Evolutionary conservation across 305 asterid genomes (phyloP).

Genomic region (Euphrasia arctica): DNA sequence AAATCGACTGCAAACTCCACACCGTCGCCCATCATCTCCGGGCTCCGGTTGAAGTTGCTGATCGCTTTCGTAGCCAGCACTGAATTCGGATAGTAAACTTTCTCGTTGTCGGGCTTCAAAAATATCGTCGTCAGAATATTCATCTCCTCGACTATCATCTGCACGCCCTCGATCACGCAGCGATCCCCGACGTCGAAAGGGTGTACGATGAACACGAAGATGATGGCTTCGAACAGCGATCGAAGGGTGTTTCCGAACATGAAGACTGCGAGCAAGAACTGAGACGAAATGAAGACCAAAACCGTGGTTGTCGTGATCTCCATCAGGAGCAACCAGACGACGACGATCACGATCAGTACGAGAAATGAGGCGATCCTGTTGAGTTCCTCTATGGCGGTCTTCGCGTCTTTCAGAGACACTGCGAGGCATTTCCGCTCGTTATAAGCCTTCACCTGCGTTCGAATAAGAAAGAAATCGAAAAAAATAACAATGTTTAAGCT

Average conservation of each 20-base stretch:
- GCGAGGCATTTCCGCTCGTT: constrained; percentile 64
- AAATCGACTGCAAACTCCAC: constrained; percentile 60
- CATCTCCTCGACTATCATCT: constrained; percentile 79
- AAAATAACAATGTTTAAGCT: background rate
- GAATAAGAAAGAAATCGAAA: too few relatives aligned
- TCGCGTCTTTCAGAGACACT: constrained; percentile 54
- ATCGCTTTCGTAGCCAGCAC: constrained; percentile 49
- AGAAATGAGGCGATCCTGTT: constrained; percentile 53
- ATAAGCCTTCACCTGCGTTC: constrained; percentile 48
- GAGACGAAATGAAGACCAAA: constrained; percentile 56
- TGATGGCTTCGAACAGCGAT: constrained; percentile 57
- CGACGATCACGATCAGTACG: constrained; percentile 38
- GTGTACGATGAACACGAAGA: constrained; percentile 63
- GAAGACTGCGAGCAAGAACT: constrained; percentile 49
- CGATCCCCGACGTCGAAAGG: constrained; percentile 84
- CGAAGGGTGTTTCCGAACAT: constrained; percentile 57
- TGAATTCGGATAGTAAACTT: constrained; percentile 64
- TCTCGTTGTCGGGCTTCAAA: constrained; percentile 51
- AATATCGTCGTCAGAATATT: constrained; percentile 63
- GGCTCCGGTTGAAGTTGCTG: constrained; percentile 66
- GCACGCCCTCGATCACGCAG: constrained; percentile 63
- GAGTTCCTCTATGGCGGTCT: constrained; percentile 67
- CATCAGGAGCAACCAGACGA: constrained; percentile 65
- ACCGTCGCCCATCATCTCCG: constrained; percentile 69
- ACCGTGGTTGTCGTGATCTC: constrained; percentile 58